phyloP scores from a whole-genome alignment of 2,329 filamentous ascomycete genomes.

The Rasamsonia emersonii region DNA sequence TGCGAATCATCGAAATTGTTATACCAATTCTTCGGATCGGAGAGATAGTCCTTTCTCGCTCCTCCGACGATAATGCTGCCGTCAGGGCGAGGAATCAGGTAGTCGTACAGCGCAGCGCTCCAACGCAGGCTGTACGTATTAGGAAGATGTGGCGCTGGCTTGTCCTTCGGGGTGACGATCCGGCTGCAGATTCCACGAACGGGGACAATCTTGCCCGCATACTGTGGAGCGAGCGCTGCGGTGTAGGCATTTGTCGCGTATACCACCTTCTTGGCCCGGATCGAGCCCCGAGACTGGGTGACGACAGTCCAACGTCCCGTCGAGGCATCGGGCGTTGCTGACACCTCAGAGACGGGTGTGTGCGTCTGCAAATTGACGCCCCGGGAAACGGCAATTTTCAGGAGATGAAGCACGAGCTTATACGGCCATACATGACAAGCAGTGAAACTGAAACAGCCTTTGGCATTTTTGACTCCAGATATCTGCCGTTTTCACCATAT shows the following conservation, averaged over 20 bases:
- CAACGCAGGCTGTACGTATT: conserved; percentile 56
- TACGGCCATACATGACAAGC: conserved; percentile 51
- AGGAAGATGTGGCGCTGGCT: conserved; percentile 19
- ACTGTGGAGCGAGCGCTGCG: conserved; percentile 60
- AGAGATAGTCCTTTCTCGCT: conserved; percentile 39
- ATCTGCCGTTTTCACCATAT: no score
- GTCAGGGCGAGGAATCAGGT: conserved; percentile 53
- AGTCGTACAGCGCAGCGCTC: conserved; percentile 51
- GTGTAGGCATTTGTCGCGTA: conserved; percentile 82
- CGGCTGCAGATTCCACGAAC: conserved; percentile 50
- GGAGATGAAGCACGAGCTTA: conserved; percentile 66
- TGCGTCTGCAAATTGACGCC: conserved; percentile 47
- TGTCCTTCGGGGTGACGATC: conserved; percentile 17
- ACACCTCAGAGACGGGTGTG: conserved; percentile 36
- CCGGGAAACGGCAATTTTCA: conserved; percentile 49
- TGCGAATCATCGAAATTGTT: conserved; percentile 36
- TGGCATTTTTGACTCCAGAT: conserved; percentile 30
- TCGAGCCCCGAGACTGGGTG: conserved; percentile 56
- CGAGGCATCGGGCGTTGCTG: conserved; percentile 12
- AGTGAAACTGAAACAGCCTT: conserved; percentile 24
- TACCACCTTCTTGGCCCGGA: conserved; percentile 57
- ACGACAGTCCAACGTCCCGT: conserved; percentile 49
- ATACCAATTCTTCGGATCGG: conserved; percentile 37
- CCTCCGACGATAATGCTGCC: conserved; percentile 55
- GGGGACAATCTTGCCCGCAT: conserved; percentile 66